Evolutionary conservation across 768 basidiomycete genomes (phyloP).

Genomic region (Suillus americanus): DNA sequence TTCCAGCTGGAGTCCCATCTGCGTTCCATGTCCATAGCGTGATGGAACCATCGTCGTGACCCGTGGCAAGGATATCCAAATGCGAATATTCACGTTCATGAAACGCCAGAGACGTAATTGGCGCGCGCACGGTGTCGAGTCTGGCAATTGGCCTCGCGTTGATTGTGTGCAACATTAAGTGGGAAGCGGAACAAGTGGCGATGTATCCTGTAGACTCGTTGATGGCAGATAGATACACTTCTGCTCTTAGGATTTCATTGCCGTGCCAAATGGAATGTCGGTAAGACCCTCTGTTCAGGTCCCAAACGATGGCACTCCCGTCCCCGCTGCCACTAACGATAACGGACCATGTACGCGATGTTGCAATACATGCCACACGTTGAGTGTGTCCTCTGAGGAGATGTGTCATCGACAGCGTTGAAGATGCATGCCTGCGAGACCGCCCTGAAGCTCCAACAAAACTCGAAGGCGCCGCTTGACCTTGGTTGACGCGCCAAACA

Average conservation of each 20-base stretch:
- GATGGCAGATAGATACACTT: constrained; percentile 70
- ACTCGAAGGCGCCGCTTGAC: constrained; percentile 22
- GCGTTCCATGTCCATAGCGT: constrained; percentile 84
- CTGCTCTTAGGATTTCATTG: constrained; percentile 27
- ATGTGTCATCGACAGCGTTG: constrained; percentile 52
- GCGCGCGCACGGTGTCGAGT: constrained; percentile 51
- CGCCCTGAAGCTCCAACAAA: constrained; percentile 20
- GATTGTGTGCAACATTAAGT: constrained; percentile 80
- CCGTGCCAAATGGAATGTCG: constrained; percentile 79
- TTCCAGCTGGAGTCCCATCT: constrained; percentile 65
- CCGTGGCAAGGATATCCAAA: constrained; percentile 78
- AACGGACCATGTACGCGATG: constrained; percentile 81
- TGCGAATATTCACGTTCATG: constrained; percentile 86
- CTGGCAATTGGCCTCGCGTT: constrained; percentile 79
- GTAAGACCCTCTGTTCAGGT: constrained; percentile 81
- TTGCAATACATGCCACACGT: constrained; percentile 63
- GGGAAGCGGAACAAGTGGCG: constrained; percentile 73
- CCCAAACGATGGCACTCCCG: constrained; percentile 87
- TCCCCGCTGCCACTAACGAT: constrained; percentile 83
- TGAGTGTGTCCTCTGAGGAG: constrained; percentile 81
- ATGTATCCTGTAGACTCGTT: constrained; percentile 91
- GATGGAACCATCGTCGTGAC: constrained; percentile 73
- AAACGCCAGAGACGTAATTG: constrained; percentile 79
- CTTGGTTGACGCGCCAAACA: constrained; percentile 66
- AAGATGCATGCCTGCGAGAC: constrained; percentile 21